Percentiles rank a stretch among this genome's conserved stretches.
These are phyloP conservation scores for Aphanoascus verrucosus DNA, from an alignment of 2,329 filamentous ascomycete genomes.

Conservation along the genomic window DNA sequence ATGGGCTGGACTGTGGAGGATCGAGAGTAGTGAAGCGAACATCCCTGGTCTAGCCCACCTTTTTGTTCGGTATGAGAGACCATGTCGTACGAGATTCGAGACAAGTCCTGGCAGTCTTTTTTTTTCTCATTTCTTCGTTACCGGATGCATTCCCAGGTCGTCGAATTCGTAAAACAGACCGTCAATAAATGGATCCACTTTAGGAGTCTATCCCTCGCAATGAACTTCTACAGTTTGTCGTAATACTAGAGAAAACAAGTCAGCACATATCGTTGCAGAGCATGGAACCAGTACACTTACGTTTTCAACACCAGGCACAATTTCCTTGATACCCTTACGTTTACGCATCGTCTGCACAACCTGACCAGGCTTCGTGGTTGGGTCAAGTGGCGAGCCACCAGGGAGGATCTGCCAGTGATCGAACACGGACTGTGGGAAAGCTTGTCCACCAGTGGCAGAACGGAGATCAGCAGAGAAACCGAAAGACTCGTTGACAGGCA, in stretches of 20 bases:
- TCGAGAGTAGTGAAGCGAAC: slow-evolving; percentile 1
- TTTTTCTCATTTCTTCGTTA: slow-evolving; percentile 9
- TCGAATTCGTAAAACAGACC: slow-evolving; percentile 34
- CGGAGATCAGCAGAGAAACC: slow-evolving; percentile 98
- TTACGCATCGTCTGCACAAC: slow-evolving; percentile 87
- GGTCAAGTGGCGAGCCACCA: slow-evolving; percentile 83
- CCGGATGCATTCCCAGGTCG: slow-evolving; percentile 21
- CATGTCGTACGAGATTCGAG: slow-evolving; percentile 7
- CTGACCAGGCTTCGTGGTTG: slow-evolving; percentile 67
- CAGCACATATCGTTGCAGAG: slow-evolving; percentile 18
- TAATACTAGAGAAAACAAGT: slow-evolving; percentile 66
- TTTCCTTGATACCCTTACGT: slow-evolving; percentile 98
- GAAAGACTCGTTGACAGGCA: slow-evolving; percentile 94
- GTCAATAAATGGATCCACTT: slow-evolving; percentile 10
- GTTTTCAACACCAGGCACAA: slow-evolving; percentile 88
- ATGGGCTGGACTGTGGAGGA: slow-evolving; percentile 5
- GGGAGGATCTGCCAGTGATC: slow-evolving; percentile 97
- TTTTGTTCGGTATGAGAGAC: background rate
- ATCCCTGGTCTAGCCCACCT: background rate
- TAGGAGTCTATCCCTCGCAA: slow-evolving; percentile 16
- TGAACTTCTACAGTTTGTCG: slow-evolving; percentile 79
- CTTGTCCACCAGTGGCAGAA: slow-evolving; percentile 85
- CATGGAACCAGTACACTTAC: slow-evolving; percentile 49
- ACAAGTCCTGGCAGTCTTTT: slow-evolving; percentile 6
- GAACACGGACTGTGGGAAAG: slow-evolving; percentile 98